These are phyloP conservation scores for Ceratocystis colombiana DNA, from an alignment of 2,329 filamentous ascomycete species.

Conservation along the genomic window DNA sequence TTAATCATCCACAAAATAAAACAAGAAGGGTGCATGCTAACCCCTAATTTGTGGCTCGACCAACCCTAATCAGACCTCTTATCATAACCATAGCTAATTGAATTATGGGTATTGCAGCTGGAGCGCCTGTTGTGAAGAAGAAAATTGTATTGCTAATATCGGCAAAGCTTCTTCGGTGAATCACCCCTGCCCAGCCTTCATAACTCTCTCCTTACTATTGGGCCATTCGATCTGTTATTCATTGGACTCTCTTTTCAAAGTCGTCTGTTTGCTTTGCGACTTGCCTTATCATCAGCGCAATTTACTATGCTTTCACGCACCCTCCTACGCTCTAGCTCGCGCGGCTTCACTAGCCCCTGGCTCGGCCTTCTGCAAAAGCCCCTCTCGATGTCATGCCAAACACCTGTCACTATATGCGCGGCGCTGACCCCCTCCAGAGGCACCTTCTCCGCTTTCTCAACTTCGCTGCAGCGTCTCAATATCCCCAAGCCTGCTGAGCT, in stretches of 20 bases:
- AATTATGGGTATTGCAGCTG: too few relatives aligned
- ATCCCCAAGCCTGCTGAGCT: slow-evolving; percentile 43
- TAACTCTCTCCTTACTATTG: background rate
- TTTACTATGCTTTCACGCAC: background rate
- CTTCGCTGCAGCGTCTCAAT: slow-evolving; percentile 29
- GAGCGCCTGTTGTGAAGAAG: too few relatives aligned
- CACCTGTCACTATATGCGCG: slow-evolving; percentile 18
- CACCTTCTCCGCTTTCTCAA: slow-evolving; percentile 28
- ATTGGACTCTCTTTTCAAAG: background rate
- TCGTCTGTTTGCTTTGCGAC: background rate
- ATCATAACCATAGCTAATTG: too few relatives aligned
- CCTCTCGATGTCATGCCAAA: background rate
- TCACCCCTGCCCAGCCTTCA: background rate
- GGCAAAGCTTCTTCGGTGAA: too few relatives aligned
- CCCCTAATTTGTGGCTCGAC: too few relatives aligned
- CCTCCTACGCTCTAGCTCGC: background rate
- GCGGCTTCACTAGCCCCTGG: background rate
- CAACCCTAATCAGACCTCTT: too few relatives aligned
- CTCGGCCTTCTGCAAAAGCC: background rate
- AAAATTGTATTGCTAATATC: too few relatives aligned
- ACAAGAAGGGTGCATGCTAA: too few relatives aligned
- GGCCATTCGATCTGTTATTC: background rate
- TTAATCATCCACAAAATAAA: too few relatives aligned
- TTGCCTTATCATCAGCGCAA: background rate
- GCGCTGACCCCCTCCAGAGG: slow-evolving; percentile 15